Evolutionary conservation across 768 basidiomycete genomes (phyloP).

Genomic region (Lactarius hengduanensis): DNA sequence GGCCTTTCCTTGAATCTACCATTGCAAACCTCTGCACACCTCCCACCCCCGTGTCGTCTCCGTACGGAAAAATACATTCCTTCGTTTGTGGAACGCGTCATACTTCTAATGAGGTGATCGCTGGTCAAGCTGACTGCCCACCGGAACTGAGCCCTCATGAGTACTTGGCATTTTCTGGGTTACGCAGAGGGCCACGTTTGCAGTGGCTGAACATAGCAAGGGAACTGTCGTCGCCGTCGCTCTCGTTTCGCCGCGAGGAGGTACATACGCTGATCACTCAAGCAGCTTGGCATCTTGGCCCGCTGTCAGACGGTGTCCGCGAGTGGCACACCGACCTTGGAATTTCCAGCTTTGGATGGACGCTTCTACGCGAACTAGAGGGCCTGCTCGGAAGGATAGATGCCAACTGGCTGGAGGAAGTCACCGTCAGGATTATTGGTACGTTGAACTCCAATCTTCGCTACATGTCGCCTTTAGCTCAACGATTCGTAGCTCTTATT

Average conservation of each 20-base stretch:
- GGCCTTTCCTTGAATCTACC: background rate
- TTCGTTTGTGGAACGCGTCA: background rate
- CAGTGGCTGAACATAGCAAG: conserved; percentile 38
- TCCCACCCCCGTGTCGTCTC: background rate
- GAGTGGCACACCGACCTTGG: conserved; percentile 44
- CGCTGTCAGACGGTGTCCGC: conserved; percentile 18
- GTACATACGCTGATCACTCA: conserved; percentile 47
- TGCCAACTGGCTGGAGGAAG: conserved; percentile 40
- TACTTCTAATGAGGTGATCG: conserved; percentile 44
- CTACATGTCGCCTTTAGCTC: too few species aligned
- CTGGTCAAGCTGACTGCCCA: conserved; percentile 42
- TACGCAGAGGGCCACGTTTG: conserved; percentile 44
- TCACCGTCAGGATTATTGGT: too few species aligned
- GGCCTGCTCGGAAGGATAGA: conserved; percentile 37
- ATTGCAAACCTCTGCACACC: background rate
- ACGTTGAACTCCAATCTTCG: too few species aligned
- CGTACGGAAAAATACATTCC: background rate
- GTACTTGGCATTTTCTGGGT: conserved; percentile 43
- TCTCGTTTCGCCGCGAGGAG: conserved; percentile 42
- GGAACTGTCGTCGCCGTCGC: conserved; percentile 40
- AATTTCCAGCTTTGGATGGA: conserved; percentile 35
- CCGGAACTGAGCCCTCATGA: conserved; percentile 45
- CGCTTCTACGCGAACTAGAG: conserved; percentile 40
- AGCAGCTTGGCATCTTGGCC: conserved; percentile 44
- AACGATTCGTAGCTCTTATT: too few species aligned